Percentiles rank a stretch among this genome's conserved stretches.
Conservation (phyloP, 805 yeast genomes). For the Komagataella pseudopastoris region DNA sequence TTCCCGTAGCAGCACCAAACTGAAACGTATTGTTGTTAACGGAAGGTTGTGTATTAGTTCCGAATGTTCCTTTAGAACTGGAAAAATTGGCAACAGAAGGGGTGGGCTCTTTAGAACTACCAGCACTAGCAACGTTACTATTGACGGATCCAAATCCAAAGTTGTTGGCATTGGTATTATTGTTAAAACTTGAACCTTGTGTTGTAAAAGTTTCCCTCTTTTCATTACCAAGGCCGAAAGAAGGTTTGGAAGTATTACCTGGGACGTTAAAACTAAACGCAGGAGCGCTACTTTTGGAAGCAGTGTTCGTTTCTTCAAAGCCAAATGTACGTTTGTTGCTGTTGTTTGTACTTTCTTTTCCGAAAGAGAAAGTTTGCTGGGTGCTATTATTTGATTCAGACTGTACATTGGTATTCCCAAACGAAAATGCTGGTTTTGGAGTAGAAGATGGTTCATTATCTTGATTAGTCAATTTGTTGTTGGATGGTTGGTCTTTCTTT, state of each 20-base stretch:
- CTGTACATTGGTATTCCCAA: background rate
- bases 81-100: conserved; percentile 5
- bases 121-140: conserved; percentile 1
- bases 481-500: conserved; percentile 1
- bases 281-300: background rate
- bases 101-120: conserved; percentile 3
- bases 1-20: background rate
- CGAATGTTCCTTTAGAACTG: conserved; percentile 3
- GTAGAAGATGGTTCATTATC: background rate
- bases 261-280: background rate
- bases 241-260: background rate
- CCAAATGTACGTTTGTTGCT: background rate
- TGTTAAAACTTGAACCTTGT: background rate
- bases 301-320: background rate
- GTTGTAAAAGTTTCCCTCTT: conserved; percentile 1
- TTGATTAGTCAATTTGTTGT: background rate
- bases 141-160: conserved; percentile 1
- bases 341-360: background rate
- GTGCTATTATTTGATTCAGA: background rate
- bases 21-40: background rate
- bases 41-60: background rate
- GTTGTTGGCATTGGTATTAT: conserved; percentile 7
- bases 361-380: background rate
- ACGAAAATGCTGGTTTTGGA: conserved; percentile 3
- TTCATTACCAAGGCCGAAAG: background rate